Evolutionary conservation across 345 rosid genomes (phyloP).

Genomic region (Acer negundo): DNA sequence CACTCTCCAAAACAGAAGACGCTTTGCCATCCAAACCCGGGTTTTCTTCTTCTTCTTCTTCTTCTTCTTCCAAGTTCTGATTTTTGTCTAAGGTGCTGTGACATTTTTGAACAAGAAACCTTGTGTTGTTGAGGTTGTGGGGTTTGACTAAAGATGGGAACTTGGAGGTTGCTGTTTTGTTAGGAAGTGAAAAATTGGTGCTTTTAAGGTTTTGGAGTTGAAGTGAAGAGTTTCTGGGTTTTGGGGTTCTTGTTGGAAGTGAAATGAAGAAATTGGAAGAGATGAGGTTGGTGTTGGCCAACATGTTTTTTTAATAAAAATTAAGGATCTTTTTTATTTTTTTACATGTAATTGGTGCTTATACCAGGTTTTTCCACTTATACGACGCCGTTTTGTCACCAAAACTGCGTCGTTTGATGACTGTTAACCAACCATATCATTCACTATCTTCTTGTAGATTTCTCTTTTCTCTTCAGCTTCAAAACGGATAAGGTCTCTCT

Average conservation of each 20-base stretch:
- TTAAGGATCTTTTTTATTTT: too few species aligned
- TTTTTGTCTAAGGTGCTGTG: constrained; percentile 47
- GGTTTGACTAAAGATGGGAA: constrained; percentile 24
- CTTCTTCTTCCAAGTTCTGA: constrained; percentile 46
- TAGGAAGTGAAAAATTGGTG: constrained; percentile 8
- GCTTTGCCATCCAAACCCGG: constrained; percentile 28
- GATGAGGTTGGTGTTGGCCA: constrained; percentile 44
- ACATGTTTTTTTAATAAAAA: constrained; percentile 30
- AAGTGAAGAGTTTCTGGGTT: constrained; percentile 25
- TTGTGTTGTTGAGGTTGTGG: constrained; percentile 21
- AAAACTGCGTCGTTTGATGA: background rate
- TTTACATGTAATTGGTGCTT: background rate
- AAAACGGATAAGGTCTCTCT: constrained; percentile 24
- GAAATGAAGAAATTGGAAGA: constrained; percentile 57
- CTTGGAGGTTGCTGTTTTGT: constrained; percentile 13
- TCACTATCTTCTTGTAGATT: background rate
- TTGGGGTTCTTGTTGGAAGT: constrained; percentile 33
- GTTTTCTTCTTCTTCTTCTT: constrained; percentile 43
- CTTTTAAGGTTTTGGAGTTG: constrained; percentile 15
- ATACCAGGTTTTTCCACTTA: background rate
- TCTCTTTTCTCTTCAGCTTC: background rate
- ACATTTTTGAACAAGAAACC: constrained; percentile 36
- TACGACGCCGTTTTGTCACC: constrained; percentile 17
- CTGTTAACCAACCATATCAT: constrained; percentile 7
- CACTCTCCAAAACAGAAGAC: constrained; percentile 19